A percentile compares a stretch with the other conserved stretches of the same genome.
These are phyloP conservation scores for Phytophthora boehmeriae DNA, from an alignment of 352 stramenopile genomes.

Conservation along the genomic window DNA sequence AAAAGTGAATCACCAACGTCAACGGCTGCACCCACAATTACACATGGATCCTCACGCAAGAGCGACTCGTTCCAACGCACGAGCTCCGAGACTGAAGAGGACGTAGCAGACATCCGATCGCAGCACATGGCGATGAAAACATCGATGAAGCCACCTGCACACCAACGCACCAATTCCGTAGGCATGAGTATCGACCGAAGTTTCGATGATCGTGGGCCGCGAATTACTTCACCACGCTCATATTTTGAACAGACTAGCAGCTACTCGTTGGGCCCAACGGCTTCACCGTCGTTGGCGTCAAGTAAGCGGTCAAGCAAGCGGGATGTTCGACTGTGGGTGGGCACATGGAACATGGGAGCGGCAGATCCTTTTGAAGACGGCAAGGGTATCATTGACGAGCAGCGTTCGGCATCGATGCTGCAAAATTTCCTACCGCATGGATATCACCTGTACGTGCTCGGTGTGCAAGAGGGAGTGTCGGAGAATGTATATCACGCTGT, in stretches of 20 bases:
- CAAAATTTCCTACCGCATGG: conserved; percentile 76
- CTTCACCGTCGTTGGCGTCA: conserved; percentile 19
- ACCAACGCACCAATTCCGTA: conserved; percentile 31
- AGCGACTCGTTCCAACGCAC: conserved; percentile 57
- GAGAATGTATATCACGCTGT: conserved; percentile 87
- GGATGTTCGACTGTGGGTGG: conserved; percentile 82
- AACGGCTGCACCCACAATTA: conserved; percentile 27
- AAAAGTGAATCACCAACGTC: conserved; percentile 36
- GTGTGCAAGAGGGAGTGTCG: conserved; percentile 85
- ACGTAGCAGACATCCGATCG: conserved; percentile 41
- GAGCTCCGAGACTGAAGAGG: conserved; percentile 39
- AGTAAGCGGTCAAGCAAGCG: conserved; percentile 42
- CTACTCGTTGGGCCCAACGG: conserved; percentile 36
- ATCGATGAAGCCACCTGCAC: conserved; percentile 12
- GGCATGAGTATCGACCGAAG: conserved; percentile 40
- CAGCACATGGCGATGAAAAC: conserved; percentile 47
- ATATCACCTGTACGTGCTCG: conserved; percentile 88
- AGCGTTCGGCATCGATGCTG: conserved; percentile 73
- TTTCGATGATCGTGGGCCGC: conserved; percentile 24
- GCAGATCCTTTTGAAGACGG: conserved; percentile 80
- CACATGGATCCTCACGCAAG: conserved; percentile 42
- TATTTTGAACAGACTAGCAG: conserved; percentile 62
- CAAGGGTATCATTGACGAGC: conserved; percentile 76
- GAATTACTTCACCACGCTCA: conserved; percentile 66
- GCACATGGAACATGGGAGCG: conserved; percentile 88